Percentiles rank a stretch among this genome's conserved stretches.
Conservation (phyloP, 257 asterid species). For the Salvia rosmarinus region DNA sequence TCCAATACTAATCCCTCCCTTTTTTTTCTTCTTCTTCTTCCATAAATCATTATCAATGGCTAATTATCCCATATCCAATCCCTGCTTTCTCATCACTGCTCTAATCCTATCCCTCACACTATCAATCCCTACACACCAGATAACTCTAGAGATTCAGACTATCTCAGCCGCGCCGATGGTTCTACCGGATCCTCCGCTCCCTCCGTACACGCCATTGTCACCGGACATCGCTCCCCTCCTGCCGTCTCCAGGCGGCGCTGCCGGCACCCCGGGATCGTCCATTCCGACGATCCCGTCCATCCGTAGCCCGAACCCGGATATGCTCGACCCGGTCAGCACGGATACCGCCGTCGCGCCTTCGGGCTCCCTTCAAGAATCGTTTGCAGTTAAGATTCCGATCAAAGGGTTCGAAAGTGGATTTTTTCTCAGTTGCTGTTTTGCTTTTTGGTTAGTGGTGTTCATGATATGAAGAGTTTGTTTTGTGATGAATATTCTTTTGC, state of each 20-base stretch:
- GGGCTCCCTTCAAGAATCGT: constrained; percentile 44
- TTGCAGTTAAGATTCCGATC: constrained; percentile 35
- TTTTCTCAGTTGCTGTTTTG: constrained; percentile 29
- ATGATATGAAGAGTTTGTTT: constrained; percentile 27
- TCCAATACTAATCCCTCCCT: background rate
- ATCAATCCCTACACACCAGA: constrained; percentile 39
- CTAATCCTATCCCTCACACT: constrained; percentile 30
- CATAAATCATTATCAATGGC: constrained; percentile 42
- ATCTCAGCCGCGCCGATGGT: constrained; percentile 51
- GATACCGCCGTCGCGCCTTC: constrained; percentile 57
- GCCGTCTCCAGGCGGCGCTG: constrained; percentile 55
- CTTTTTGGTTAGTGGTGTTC: constrained; percentile 33
- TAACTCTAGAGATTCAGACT: background rate
- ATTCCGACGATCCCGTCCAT: constrained; percentile 65
- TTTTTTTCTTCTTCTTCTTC: background rate
- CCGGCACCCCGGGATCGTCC: constrained; percentile 41
- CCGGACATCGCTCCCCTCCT: constrained; percentile 73
- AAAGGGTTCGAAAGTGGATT: constrained; percentile 28
- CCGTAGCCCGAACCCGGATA: constrained; percentile 59
- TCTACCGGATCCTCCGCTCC: constrained; percentile 46
- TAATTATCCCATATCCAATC: constrained; percentile 20
- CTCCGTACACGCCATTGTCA: constrained; percentile 49
- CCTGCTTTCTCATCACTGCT: constrained; percentile 31
- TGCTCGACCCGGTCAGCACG: constrained; percentile 43
- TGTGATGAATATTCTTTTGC: constrained; percentile 14